A percentile compares a stretch with the other conserved stretches of the same genome.
These are phyloP conservation scores for Neonectria neomacrospora DNA, from an alignment of 2,329 filamentous ascomycete species.

Conservation along the genomic window DNA sequence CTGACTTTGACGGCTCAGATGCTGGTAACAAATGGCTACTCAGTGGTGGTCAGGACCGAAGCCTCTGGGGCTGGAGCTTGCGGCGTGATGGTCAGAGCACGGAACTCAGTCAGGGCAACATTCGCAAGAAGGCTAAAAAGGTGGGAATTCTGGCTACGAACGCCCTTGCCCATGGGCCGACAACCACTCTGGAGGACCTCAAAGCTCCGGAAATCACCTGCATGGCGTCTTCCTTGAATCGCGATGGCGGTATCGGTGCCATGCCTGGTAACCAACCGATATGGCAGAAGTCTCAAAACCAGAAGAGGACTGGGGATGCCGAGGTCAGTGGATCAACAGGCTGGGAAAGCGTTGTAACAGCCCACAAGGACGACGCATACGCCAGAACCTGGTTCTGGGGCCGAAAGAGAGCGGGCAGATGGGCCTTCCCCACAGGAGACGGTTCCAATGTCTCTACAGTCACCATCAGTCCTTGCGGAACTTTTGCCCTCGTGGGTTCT, in stretches of 20 bases:
- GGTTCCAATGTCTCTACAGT: slow-evolving; percentile 86
- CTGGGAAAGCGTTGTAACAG: slow-evolving; percentile 97
- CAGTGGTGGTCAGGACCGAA: slow-evolving; percentile 88
- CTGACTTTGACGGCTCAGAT: slow-evolving; percentile 89
- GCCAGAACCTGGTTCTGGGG: slow-evolving; percentile 99
- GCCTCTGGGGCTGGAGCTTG: slow-evolving; percentile 96
- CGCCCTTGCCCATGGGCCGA: slow-evolving; percentile 68
- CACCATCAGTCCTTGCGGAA: slow-evolving; percentile 89
- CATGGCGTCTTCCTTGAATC: slow-evolving; percentile 90
- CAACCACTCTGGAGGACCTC: slow-evolving; percentile 75
- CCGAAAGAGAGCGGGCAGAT: slow-evolving; percentile 89
- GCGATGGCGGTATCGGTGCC: slow-evolving; percentile 92
- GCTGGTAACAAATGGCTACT: slow-evolving; percentile 92
- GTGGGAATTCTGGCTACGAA: slow-evolving; percentile 74
- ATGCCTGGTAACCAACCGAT: slow-evolving; percentile 80
- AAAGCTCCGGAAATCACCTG: slow-evolving; percentile 93
- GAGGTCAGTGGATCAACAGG: slow-evolving; percentile 83
- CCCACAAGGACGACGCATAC: slow-evolving; percentile 84
- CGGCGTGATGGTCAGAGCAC: slow-evolving; percentile 93
- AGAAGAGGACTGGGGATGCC: slow-evolving; percentile 72
- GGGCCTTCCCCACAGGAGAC: slow-evolving; percentile 91
- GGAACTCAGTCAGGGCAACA: slow-evolving; percentile 90
- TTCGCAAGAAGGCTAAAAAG: slow-evolving; percentile 91
- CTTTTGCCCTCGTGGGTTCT: slow-evolving; percentile 91
- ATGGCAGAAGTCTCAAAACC: slow-evolving; percentile 81